Evolutionary conservation across 371 early-diverging fungal species (phyloP), one percentile per base, ranked within the genome.

Genomic region (Actinomortierella ambigua): DNA sequence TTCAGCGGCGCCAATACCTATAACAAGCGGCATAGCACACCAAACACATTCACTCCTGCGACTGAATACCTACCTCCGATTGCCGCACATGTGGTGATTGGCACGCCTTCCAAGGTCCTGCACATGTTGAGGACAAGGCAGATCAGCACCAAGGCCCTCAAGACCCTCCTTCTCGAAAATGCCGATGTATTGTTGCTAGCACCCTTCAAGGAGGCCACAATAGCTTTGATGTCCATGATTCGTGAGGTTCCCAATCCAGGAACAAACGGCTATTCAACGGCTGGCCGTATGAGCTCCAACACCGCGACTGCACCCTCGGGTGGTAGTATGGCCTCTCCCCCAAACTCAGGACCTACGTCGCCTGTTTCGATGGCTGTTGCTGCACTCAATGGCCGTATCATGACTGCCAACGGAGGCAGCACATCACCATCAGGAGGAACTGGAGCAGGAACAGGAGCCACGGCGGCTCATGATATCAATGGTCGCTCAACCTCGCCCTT

Each of bases 301-400:
- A 3, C 39, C 5, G 26, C 47, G n/a, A 9, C 46, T 0, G 46
- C 39, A 1, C 7, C 54, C 0, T 24, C 51, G 46, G 58, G 59
- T 2, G 14, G 2, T 39, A 55, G 3, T 39, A n/a, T 57, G 47
- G 53, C 52, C 18, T 66, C 73, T 6, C 73, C 73, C 1, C 73
- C 73, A 8, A 73, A 63, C 24, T 73, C 67, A 5, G 67, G 67
- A 41, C 67, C 73, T 0, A 67, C 73, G 0, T 73, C 73, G n/a
- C 73, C 73, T 11, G 73, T 73, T 2, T 73, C 73, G 14, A 62
- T 61, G 55, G 73, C 73, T 6, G 73, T 73, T 0, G 73, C 73
- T 3, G 73, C 73, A 3, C 23, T 73, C 40, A 73, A 73, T 47
- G 67, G 63, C 23, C 27, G 67, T 4, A 53, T 55, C 18, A 44